phyloP scores from a whole-genome alignment of 306 rosid species.

The Prinsepia uniflora region DNA sequence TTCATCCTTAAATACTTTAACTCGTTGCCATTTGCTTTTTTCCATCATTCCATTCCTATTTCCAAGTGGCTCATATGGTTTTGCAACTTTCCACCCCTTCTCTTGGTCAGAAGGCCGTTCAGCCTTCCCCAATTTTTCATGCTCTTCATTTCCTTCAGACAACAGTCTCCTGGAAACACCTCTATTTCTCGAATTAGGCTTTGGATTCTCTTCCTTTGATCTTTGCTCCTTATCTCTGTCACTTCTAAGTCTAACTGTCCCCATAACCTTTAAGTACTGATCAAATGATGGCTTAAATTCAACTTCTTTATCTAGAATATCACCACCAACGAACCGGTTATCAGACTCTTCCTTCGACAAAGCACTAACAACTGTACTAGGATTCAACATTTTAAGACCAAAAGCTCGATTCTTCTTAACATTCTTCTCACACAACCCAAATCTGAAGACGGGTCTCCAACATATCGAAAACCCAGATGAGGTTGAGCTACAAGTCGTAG shows the following conservation, averaged over 20 bases:
- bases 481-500: constrained; percentile 24
- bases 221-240: constrained; percentile 30
- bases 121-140: constrained; percentile 14
- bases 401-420: constrained; percentile 18
- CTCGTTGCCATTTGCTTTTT: constrained; percentile 25
- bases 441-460: constrained; percentile 33
- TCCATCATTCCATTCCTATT: constrained; percentile 10
- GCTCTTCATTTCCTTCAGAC: constrained; percentile 29
- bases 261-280: constrained; percentile 79
- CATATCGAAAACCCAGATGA: constrained; percentile 32
- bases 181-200: constrained; percentile 21
- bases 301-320: constrained; percentile 39
- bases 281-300: constrained; percentile 78
- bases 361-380: constrained; percentile 34
- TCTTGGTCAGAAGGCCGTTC: constrained; percentile 19
- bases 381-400: constrained; percentile 20
- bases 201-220: constrained; percentile 28
- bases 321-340: constrained; percentile 30
- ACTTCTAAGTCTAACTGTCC: constrained; percentile 42
- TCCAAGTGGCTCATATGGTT: constrained; percentile 14
- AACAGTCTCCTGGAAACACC: constrained; percentile 20
- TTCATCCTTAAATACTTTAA: constrained; percentile 27
- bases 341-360: constrained; percentile 37
- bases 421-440: constrained; percentile 27
- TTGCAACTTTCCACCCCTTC: constrained; percentile 23